A percentile compares a stretch with the other conserved stretches of the same genome.
These are phyloP conservation scores for Schwanniomyces sp. DNA, from an alignment of 805 yeast genomes.

Conservation along the genomic window DNA sequence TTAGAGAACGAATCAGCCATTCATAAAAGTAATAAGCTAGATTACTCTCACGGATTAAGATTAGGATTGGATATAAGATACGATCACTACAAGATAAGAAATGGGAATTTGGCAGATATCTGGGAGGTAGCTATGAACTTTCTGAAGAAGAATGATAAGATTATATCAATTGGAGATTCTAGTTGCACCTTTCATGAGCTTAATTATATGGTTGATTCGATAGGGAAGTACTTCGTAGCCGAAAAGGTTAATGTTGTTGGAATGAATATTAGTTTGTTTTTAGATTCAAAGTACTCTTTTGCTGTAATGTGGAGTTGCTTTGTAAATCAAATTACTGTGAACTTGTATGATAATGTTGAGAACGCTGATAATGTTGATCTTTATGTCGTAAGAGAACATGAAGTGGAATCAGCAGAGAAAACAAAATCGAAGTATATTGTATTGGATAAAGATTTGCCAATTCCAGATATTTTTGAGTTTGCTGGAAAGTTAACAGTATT, in stretches of 20 bases:
- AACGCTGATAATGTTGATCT: constrained; percentile 8
- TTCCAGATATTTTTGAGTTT: neutral
- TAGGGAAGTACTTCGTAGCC: constrained; percentile 16
- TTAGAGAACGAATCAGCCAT: constrained; percentile 69
- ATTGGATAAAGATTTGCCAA: neutral
- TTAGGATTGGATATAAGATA: constrained; percentile 67
- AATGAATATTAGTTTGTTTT: constrained; percentile 21
- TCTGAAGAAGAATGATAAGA: constrained; percentile 19
- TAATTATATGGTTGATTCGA: constrained; percentile 25
- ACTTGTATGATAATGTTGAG: constrained; percentile 29
- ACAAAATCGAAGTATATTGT: constrained; percentile 1
- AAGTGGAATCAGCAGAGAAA: constrained; percentile 1
- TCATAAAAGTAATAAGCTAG: constrained; percentile 72
- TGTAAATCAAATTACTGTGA: constrained; percentile 39
- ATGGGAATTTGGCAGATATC: constrained; percentile 73
- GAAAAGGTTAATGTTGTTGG: constrained; percentile 19
- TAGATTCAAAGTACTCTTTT: constrained; percentile 31
- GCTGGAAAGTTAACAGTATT: constrained; percentile 12
- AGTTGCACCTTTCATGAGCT: constrained; percentile 17
- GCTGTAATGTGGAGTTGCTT: constrained; percentile 45
- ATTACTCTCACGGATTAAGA: constrained; percentile 66
- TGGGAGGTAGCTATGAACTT: constrained; percentile 54
- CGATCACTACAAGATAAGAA: constrained; percentile 62
- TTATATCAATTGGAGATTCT: constrained; percentile 21
- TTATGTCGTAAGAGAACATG: neutral